Base-by-base conservation (phyloP, 495 filamentous ascomycete species). In the Pyrenula aspistea region DNA sequence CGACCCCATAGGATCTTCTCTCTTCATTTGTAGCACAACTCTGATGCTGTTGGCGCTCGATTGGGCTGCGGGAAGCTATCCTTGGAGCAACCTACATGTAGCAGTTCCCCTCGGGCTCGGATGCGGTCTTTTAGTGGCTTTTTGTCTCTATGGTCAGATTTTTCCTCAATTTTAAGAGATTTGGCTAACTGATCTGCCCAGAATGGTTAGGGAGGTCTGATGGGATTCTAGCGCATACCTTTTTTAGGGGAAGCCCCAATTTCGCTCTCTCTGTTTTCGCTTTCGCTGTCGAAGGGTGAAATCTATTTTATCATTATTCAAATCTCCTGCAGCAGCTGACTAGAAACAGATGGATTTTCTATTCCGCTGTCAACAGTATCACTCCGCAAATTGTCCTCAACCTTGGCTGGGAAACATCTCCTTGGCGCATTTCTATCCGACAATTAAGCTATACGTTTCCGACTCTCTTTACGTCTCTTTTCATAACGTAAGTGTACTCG, bases 121-220 rank as follows among this genome's bases (percentile, higher is more conserved):
- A 0, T 63, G 79, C 1, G 72, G 62, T 10, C 56, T 75, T 2
- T 60, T 80, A 19, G 61, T 76, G 19, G 60, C 57, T 19, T 81
- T 82, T 63, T 65, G 60, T 31, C 22, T 74, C 1, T 78, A 78
- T 51, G 73, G 75, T 75, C 56, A 54, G 68, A 60, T 0, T 4
- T 2, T 15, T 8, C 31, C 15, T 8, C 31, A 42, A n/a, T 15
- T 42, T 42, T 20, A 15, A n/a, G 10, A 20, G 24, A 24, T 1
- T 51, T 24, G 23, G 47, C 36, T 36, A 19, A 49, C 53, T 4
- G 15, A 15, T 42, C 31, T 4, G 15, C 31, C 4, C 57, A 78
- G 79, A 82, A 64, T 80, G 77, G 76, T 79, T 71, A 58, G 75
- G 73, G 2, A 63, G 77, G 59, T 61, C 63, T 22, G 77, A 80